phyloP scores from a whole-genome alignment of 1,139 yeast species.

The Blastobotrys ciferrii region DNA sequence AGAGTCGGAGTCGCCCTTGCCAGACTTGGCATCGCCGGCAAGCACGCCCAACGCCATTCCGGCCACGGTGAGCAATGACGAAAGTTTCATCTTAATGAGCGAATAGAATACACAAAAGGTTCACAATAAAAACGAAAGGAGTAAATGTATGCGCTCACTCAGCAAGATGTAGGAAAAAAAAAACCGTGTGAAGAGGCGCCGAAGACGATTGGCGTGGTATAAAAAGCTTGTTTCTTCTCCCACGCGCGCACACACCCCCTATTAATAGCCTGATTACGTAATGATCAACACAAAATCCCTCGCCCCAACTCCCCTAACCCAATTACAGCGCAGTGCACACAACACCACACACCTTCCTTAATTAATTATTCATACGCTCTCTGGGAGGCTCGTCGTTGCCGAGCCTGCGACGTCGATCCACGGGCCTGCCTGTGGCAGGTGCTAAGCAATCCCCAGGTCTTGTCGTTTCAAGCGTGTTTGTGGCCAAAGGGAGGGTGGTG shows the following conservation, averaged over 20 bases:
- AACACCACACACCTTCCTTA: no score
- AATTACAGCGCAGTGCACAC: no score
- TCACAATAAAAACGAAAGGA: constrained; percentile 7
- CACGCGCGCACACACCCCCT: neutral
- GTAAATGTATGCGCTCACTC: constrained; percentile 5
- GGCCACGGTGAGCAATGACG: constrained; percentile 17
- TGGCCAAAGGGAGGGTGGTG: neutral
- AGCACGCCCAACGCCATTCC: constrained; percentile 13
- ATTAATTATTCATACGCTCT: no score
- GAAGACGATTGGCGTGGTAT: neutral
- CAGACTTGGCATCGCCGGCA: constrained; percentile 23
- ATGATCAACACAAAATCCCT: neutral
- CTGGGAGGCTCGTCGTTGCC: no score
- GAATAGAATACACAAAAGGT: constrained; percentile 8
- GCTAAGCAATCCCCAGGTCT: no score
- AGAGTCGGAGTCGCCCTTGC: constrained; percentile 22
- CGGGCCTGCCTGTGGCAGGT: no score
- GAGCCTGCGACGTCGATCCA: no score
- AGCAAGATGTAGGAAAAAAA: constrained; percentile 7
- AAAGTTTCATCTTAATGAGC: constrained; percentile 17
- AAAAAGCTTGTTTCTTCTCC: neutral
- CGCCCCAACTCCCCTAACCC: neutral
- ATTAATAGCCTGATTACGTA: neutral
- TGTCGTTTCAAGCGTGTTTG: neutral
- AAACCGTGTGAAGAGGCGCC: constrained; percentile 5